phyloP scores from a whole-genome alignment of 1,284 basidiomycete species.

The Sphagnurus paluster region DNA sequence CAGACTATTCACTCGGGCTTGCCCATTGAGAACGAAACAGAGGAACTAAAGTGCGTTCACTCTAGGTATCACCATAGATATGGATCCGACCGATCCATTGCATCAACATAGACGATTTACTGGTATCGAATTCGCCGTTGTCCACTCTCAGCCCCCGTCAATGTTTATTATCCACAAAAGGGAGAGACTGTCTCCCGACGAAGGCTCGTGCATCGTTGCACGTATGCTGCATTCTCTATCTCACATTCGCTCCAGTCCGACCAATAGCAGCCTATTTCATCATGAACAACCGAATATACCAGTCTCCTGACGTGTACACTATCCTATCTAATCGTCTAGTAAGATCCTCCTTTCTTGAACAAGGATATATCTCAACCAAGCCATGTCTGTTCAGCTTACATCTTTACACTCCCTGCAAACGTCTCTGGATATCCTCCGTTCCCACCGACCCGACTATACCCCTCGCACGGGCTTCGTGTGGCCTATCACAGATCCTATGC shows the following conservation, averaged over 20 bases:
- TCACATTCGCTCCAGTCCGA: conserved; percentile 46
- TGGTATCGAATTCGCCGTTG: conserved; percentile 81
- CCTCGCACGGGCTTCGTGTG: conserved; percentile 79
- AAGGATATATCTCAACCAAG: not conserved
- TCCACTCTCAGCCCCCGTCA: conserved; percentile 73
- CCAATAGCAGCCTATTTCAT: conserved; percentile 83
- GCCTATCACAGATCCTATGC: conserved; percentile 65
- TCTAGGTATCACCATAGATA: not conserved
- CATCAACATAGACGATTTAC: conserved; percentile 63
- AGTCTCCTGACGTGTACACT: conserved; percentile 80
- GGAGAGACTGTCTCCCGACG: conserved; percentile 74
- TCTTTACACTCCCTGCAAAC: conserved; percentile 71
- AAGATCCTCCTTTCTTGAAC: conserved; percentile 22
- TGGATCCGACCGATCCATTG: conserved; percentile 3
- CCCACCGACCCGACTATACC: conserved; percentile 73
- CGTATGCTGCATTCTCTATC: conserved; percentile 3
- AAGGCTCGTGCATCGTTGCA: conserved; percentile 61
- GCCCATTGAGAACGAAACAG: conserved; percentile 70
- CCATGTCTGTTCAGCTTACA: conserved; percentile 53
- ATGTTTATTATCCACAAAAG: conserved; percentile 87
- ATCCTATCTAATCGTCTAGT: conserved; percentile 82
- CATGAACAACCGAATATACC: conserved; percentile 84
- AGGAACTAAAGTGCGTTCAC: conserved; percentile 69
- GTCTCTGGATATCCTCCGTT: conserved; percentile 68
- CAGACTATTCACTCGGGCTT: conserved; percentile 81